These are phyloP conservation scores for Hymenoscyphus infarciens DNA, from an alignment of 2,329 filamentous ascomycete genomes.

Conservation along the genomic window DNA sequence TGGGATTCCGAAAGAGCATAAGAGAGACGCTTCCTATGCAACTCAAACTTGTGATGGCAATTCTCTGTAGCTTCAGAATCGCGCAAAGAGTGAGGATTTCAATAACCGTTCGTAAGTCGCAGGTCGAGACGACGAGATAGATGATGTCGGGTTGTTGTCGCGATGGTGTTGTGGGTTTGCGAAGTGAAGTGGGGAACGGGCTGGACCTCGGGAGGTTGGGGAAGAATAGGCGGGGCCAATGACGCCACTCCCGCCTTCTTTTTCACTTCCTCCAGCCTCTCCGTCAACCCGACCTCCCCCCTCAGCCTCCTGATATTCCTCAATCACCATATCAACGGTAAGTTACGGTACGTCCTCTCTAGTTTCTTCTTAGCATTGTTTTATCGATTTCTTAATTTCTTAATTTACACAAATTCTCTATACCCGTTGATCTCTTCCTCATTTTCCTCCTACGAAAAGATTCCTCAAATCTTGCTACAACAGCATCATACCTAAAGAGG, in stretches of 20 bases:
- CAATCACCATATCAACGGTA: conserved; percentile 9
- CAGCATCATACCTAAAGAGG: not conserved
- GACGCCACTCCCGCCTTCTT: conserved; percentile 1
- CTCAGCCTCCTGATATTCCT: conserved; percentile 11
- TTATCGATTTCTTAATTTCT: no score
- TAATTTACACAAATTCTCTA: not conserved
- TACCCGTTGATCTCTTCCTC: no score
- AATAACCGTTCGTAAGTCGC: no score
- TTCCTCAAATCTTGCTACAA: not conserved
- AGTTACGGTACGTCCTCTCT: not conserved
- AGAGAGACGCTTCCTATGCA: no score
- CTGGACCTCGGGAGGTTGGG: not conserved
- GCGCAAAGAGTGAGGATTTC: no score
- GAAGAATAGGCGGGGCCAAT: not conserved
- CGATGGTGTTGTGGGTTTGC: no score
- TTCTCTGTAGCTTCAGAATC: no score
- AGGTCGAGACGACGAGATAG: no score
- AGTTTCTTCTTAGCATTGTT: conserved; percentile 1
- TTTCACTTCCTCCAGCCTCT: not conserved
- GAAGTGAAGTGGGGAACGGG: no score
- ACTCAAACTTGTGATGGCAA: no score
- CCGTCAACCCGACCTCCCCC: not conserved
- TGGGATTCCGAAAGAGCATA: no score
- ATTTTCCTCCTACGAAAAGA: not conserved
- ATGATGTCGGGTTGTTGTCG: no score